Base-by-base conservation (phyloP, 495 filamentous ascomycete species). In the Hyaloscypha hepaticicola region DNA sequence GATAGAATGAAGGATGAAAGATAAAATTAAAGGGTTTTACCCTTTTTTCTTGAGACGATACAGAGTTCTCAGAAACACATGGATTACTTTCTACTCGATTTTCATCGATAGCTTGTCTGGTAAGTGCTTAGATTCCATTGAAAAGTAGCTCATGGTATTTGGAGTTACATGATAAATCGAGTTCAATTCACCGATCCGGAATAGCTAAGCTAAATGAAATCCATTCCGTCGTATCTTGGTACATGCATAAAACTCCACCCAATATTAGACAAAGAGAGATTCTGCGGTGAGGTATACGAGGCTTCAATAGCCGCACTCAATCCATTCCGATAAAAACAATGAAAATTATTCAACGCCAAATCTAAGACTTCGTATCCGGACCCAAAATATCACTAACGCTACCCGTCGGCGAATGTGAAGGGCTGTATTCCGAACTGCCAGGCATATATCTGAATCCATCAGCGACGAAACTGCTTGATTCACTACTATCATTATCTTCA, bases 361-460 rank as follows among this genome's bases (percentile, higher is more conserved):
- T 9, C 48, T 41, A 60, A 3, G 58, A 60, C 51, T 63, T 63
- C n/a, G 21, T 55, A 55, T 63, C 60, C 14, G 38, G 38, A 19
- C 63, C 66, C 29, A 71, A 53, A 49, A 71, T 68, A 68, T 68
- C 69, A 61, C 58, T 61, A 16, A 66, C 62, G 48, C 69, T 68
- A 53, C 69, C 62, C 14, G 53, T 29, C 12, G 34, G 7, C 0
- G 67, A 59, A 4, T 68, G 69, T 5, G 21, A 50, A 24, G 68
- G 59, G 12, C 64, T 68, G 16, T 73, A 72, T 11, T 61, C 63
- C 16, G 66, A 68, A 29, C 60, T 69, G 0, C 68, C 69, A 26
- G 75, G 75, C 5, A 71, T 76, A 65, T 76, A 73, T 56, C 71
- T 64, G 45, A 76, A 73, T 12, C 75, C 77, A 71, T 78, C 74